Evolutionary conservation across 2,329 filamentous ascomycete species (phyloP), one percentile per base, ranked within the genome.

Genomic region (Metarhizium sp.): DNA sequence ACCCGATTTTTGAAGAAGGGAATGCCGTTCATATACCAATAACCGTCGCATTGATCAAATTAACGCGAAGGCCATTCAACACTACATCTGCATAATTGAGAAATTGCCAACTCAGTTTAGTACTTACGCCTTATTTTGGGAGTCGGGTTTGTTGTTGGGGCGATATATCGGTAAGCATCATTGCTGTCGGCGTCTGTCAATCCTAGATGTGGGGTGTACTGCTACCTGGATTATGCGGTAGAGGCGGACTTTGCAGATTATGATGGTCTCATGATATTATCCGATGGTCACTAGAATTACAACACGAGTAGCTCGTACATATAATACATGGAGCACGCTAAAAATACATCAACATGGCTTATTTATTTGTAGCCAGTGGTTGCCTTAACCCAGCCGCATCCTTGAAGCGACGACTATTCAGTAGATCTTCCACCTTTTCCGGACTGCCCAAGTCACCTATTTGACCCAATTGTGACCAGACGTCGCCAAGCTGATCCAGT

Each of bases 401-500:
- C 58, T 67, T 74, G 62, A 78, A 78, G 55, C 75, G 75, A 63
- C 81, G 74, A 56, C 70, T 75, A 54, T 74, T 77, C 54, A 86
- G 71, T 40, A 83, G 66, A 64, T 85, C 78, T 63, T 82, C 76
- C 25, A 84, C 75, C 66, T 81, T 79, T 58, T 81, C 74, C 6
- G 78, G 71, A 6, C 76, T 78, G 40, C 76, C 75, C 14, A 76
- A 63, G 18, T 72, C 71, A 65, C 76, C 78, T 59, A 74, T 74
- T 60, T 80, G 76, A 16, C 77, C 81, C 16, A 86, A 71, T 55
- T 82, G 75, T 20, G 74, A 69, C 79, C 82, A 85, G 62, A 78
- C 76, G 6, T 71, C 65, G 43, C 78, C 73, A 40, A 80, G 62
- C n/a, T 72, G 68, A 14, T 69, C 58, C 50, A 59, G 50, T 18